Conservation (phyloP, 2,329 filamentous ascomycete species). For the Aureobasidium uvarum region DNA sequence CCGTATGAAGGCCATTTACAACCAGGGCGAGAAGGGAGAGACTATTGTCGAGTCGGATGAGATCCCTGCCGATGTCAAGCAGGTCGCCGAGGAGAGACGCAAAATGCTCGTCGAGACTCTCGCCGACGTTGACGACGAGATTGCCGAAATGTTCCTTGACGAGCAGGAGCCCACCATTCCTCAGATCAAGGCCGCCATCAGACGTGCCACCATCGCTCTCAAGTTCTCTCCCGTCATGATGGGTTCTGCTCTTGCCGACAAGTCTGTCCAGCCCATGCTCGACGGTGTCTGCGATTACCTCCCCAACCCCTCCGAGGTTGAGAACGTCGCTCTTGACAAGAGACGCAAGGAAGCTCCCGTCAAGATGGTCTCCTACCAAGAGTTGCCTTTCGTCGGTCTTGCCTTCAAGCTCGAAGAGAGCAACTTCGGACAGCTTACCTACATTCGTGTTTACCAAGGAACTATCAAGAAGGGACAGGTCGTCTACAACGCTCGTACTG, state of each 20-base stretch:
- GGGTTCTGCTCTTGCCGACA: constrained; percentile 93
- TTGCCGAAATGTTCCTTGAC: constrained; percentile 90
- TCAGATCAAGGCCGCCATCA: constrained; percentile 90
- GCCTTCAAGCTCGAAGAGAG: constrained; percentile 99
- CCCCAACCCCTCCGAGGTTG: constrained; percentile 84
- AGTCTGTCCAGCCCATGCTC: constrained; percentile 92
- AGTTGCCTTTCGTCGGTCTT: constrained; percentile 87
- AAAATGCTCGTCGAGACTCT: constrained; percentile 88
- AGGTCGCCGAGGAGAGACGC: constrained; percentile 77
- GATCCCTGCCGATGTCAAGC: constrained; percentile 74
- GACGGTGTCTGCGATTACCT: constrained; percentile 96
- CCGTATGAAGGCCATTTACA: constrained; percentile 89
- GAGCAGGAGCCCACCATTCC: constrained; percentile 73
- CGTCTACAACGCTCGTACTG: constrained; percentile 88
- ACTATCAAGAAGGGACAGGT: constrained; percentile 82
- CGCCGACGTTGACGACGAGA: constrained; percentile 96
- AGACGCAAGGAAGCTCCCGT: constrained; percentile 74
- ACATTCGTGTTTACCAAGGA: constrained; percentile 97
- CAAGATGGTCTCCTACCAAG: constrained; percentile 88
- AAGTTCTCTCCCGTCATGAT: constrained; percentile 96
- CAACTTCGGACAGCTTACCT: constrained; percentile 96
- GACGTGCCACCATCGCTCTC: constrained; percentile 79
- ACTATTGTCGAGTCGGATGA: constrained; percentile 72
- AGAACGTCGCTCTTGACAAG: constrained; percentile 85
- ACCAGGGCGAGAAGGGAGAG: constrained; percentile 76